A percentile compares a stretch with the other conserved stretches of the same genome.
Conservation (phyloP, 2,329 filamentous ascomycete genomes). For the Talaromyces sp. region DNA sequence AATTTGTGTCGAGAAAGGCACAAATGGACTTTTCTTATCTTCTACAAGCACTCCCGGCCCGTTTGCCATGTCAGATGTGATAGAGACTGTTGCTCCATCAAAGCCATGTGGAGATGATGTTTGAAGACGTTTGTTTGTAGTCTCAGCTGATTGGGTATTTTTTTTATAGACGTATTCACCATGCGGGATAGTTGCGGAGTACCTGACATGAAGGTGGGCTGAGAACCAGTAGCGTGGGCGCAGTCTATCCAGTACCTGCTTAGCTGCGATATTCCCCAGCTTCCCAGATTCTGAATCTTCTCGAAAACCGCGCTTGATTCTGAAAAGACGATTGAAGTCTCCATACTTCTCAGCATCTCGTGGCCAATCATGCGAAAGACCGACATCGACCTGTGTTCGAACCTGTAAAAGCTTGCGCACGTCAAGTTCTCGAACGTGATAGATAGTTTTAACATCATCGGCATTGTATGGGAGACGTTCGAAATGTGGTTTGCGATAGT, state of each 20-base stretch:
- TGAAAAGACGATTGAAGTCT: constrained; percentile 62
- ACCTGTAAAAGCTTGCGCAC: constrained; percentile 82
- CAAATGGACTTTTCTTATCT: background rate
- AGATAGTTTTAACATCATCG: constrained; percentile 73
- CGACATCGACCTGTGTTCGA: constrained; percentile 82
- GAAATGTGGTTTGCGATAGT: constrained; percentile 76
- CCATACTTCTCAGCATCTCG: constrained; percentile 74
- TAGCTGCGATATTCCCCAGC: constrained; percentile 74
- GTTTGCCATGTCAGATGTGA: background rate
- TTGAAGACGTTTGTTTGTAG: background rate
- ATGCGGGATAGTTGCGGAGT: constrained; percentile 57
- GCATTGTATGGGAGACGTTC: constrained; percentile 80
- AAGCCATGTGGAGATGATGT: background rate
- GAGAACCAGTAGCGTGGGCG: constrained; percentile 86
- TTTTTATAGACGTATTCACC: constrained; percentile 21
- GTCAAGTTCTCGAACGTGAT: constrained; percentile 85
- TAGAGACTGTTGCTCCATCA: background rate
- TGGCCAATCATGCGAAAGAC: constrained; percentile 95
- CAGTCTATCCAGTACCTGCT: constrained; percentile 72
- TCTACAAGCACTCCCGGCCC: background rate
- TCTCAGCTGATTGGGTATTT: background rate
- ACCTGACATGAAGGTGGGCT: constrained; percentile 89
- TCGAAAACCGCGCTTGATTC: constrained; percentile 67
- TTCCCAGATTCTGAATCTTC: constrained; percentile 68
- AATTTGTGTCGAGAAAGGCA: background rate